A percentile compares a stretch with the other conserved stretches of the same genome.
Evolutionary conservation across 768 basidiomycete genomes (phyloP).

Genomic region (Naematelia aurantialba): DNA sequence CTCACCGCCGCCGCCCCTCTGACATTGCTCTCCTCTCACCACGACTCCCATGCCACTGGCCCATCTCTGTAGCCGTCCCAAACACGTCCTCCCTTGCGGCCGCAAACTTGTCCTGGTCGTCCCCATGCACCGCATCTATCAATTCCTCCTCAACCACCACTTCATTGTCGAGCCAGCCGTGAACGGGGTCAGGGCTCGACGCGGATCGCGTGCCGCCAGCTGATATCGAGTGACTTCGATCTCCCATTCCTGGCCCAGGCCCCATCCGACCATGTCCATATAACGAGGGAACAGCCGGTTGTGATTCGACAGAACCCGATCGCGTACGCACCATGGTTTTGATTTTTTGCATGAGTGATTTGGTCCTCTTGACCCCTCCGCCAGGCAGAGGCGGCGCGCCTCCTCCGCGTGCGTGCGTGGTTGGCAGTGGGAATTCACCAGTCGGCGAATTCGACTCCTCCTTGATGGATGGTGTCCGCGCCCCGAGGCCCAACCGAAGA

Average conservation of each 20-base stretch:
- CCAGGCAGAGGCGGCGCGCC: slow-evolving; percentile 8
- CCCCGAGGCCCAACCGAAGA: slow-evolving; percentile 14
- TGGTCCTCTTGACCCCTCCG: slow-evolving; percentile 45
- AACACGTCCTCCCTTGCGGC: slow-evolving; percentile 27
- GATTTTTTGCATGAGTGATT: slow-evolving; percentile 50
- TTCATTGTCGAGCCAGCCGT: slow-evolving; percentile 19
- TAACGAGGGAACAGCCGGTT: background rate
- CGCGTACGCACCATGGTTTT: slow-evolving; percentile 49
- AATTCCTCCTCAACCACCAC: slow-evolving; percentile 26
- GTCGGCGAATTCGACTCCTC: slow-evolving; percentile 26
- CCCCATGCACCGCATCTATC: slow-evolving; percentile 23
- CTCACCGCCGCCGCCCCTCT: slow-evolving; percentile 17
- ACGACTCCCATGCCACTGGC: slow-evolving; percentile 5
- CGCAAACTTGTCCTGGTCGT: slow-evolving; percentile 11
- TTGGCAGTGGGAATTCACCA: slow-evolving; percentile 14
- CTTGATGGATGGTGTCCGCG: slow-evolving; percentile 22
- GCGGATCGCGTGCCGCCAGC: slow-evolving; percentile 4
- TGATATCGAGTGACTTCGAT: background rate
- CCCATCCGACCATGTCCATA: slow-evolving; percentile 5
- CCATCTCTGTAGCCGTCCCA: slow-evolving; percentile 4
- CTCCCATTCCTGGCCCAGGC: background rate
- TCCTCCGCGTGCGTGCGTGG: background rate
- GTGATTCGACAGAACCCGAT: slow-evolving; percentile 32
- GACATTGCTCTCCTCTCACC: slow-evolving; percentile 13
- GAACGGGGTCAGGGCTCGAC: slow-evolving; percentile 8